phyloP scores from a whole-genome alignment of 73 alveolate genomes.

The Paramecium caudatum region DNA sequence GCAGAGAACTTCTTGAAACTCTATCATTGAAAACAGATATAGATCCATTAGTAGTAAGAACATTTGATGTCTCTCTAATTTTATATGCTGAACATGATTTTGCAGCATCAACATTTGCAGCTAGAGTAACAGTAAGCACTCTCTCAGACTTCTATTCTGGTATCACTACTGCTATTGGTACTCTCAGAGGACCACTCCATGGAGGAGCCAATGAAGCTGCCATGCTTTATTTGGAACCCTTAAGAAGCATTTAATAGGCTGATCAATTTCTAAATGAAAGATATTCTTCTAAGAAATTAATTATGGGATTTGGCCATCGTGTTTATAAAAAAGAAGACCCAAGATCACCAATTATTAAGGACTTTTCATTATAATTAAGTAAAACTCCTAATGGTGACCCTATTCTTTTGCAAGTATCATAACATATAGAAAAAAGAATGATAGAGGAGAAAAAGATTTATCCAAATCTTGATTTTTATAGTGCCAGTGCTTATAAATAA shows the following conservation, averaged over 20 bases:
- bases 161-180: constrained; percentile 83
- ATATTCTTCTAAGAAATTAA: constrained; percentile 75
- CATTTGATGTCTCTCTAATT: constrained; percentile 85
- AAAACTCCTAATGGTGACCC: constrained; percentile 77
- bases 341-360: constrained; percentile 80
- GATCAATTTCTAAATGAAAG: constrained; percentile 73
- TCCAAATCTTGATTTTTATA: constrained; percentile 87
- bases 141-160: constrained; percentile 83
- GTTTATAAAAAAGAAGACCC: constrained; percentile 88
- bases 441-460: constrained; percentile 82
- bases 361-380: constrained; percentile 73
- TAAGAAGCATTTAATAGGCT: constrained; percentile 75
- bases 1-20: constrained; percentile 81
- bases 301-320: constrained; percentile 90
- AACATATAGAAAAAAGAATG: constrained; percentile 81
- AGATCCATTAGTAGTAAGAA: constrained; percentile 74
- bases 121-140: constrained; percentile 86
- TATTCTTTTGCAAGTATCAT: constrained; percentile 72
- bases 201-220: constrained; percentile 93
- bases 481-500: constrained; percentile 83
- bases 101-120: constrained; percentile 88
- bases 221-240: constrained; percentile 77
- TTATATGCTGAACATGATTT: constrained; percentile 89
- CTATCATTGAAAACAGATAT: constrained; percentile 70
- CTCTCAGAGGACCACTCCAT: constrained; percentile 88